These are phyloP conservation scores for Plasmopara muralis DNA, from an alignment of 352 stramenopile species.

Conservation along the genomic window DNA sequence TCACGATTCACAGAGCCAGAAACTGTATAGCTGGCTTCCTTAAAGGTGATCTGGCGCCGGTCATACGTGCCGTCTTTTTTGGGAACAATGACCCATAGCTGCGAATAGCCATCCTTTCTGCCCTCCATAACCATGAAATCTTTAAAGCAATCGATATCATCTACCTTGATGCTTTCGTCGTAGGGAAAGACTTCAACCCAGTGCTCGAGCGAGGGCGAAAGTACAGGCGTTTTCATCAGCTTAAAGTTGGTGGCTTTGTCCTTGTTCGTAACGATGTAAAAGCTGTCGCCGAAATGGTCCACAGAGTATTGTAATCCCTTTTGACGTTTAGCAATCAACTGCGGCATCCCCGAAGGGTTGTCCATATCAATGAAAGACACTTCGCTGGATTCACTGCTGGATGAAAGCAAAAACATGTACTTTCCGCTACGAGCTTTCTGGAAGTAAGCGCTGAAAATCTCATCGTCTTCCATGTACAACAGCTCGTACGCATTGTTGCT, in stretches of 20 bases:
- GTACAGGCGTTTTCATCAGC: slow-evolving; percentile 68
- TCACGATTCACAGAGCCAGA: slow-evolving; percentile 72
- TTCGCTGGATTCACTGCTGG: slow-evolving; percentile 91
- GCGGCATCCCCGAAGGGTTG: slow-evolving; percentile 35
- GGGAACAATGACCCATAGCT: slow-evolving; percentile 78
- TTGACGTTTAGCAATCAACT: slow-evolving; percentile 56
- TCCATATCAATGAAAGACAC: slow-evolving; percentile 68
- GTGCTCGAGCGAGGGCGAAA: slow-evolving; percentile 37
- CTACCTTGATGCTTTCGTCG: slow-evolving; percentile 72
- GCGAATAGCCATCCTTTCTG: slow-evolving; percentile 78
- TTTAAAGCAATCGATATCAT: slow-evolving; percentile 85
- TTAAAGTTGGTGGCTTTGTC: slow-evolving; percentile 92
- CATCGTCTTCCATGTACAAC: slow-evolving; percentile 93
- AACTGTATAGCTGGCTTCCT: slow-evolving; percentile 88
- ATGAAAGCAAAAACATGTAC: slow-evolving; percentile 88
- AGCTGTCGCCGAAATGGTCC: slow-evolving; percentile 83
- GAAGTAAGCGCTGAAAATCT: slow-evolving; percentile 90
- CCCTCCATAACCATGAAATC: slow-evolving; percentile 82
- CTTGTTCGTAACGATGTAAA: slow-evolving; percentile 93
- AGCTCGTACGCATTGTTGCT: slow-evolving; percentile 70
- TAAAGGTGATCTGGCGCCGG: slow-evolving; percentile 74
- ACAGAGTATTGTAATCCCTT: slow-evolving; percentile 79
- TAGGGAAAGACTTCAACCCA: slow-evolving; percentile 90
- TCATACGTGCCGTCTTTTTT: slow-evolving; percentile 39
- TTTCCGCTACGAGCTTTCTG: slow-evolving; percentile 88